These are phyloP conservation scores for Schizonepeta tenuifolia DNA, from an alignment of 257 asterid species.

Conservation along the genomic window DNA sequence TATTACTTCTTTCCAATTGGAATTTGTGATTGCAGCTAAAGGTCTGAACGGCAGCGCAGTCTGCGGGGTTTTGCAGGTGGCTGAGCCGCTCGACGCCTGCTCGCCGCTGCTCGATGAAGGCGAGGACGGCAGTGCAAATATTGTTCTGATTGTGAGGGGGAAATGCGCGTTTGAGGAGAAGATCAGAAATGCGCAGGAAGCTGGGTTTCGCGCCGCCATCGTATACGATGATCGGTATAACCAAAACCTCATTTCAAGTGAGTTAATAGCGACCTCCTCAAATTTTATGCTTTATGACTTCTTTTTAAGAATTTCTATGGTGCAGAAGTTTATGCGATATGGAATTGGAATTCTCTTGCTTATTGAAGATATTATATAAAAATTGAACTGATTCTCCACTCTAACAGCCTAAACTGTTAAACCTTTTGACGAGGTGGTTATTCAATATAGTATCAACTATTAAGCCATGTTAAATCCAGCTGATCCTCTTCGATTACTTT, in stretches of 20 bases:
- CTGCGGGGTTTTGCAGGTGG: constrained; percentile 38
- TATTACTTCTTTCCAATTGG: neutral
- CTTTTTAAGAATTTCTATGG: neutral
- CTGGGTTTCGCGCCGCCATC: constrained; percentile 41
- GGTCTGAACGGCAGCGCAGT: constrained; percentile 22
- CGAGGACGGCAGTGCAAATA: constrained; percentile 9
- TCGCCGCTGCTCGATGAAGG: constrained; percentile 32
- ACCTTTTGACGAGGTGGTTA: neutral
- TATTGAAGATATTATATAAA: neutral
- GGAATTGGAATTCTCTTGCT: neutral
- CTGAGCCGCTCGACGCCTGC: constrained; percentile 40
- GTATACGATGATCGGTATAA: constrained; percentile 37
- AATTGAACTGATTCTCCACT: neutral
- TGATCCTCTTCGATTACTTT: neutral
- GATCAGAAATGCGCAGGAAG: constrained; percentile 42
- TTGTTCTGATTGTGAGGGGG: constrained; percentile 42
- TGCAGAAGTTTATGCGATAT: neutral
- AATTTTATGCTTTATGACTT: neutral
- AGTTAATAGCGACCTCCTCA: neutral
- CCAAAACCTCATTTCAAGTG: constrained; percentile 38
- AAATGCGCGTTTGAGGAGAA: constrained; percentile 43
- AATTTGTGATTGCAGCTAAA: constrained; percentile 21
- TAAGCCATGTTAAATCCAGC: neutral
- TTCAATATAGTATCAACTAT: neutral
- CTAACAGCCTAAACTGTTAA: neutral